Conservation (phyloP, 768 basidiomycete species). For the Amanita jacksonii region DNA sequence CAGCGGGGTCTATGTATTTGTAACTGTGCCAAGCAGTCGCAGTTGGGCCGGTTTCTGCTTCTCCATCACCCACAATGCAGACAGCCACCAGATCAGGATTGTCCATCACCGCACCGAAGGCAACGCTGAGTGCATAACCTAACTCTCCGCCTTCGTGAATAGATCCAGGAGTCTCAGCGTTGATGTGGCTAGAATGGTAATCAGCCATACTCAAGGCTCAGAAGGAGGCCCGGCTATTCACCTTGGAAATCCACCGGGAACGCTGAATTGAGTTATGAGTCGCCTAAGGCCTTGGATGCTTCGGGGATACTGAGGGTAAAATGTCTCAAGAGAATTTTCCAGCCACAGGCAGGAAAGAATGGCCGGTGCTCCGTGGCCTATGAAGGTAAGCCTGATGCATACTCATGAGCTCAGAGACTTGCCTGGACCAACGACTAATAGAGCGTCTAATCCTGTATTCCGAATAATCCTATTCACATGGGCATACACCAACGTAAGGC, state of each 20-base stretch:
- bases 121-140: slow-evolving; percentile 79
- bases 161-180: slow-evolving; percentile 78
- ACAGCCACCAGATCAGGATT: slow-evolving; percentile 76
- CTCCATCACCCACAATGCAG: slow-evolving; percentile 84
- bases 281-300: slow-evolving; percentile 50
- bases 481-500: slow-evolving; percentile 60
- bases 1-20: slow-evolving; percentile 88
- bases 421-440: slow-evolving; percentile 80
- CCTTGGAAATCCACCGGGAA: slow-evolving; percentile 80
- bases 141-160: slow-evolving; percentile 93
- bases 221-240: slow-evolving; percentile 19
- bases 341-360: slow-evolving; percentile 82
- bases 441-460: slow-evolving; percentile 48
- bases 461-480: slow-evolving; percentile 60
- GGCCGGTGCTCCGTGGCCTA: slow-evolving; percentile 79
- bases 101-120: slow-evolving; percentile 89
- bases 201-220: slow-evolving; percentile 2
- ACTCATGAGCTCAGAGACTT: slow-evolving; percentile 8
- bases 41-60: slow-evolving; percentile 75
- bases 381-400: background rate
- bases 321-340: slow-evolving; percentile 59
- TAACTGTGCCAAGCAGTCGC: slow-evolving; percentile 76
- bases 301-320: slow-evolving; percentile 49
- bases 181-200: slow-evolving; percentile 42
- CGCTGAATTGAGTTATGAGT: slow-evolving; percentile 68